Evolutionary conservation across 2,329 filamentous ascomycete genomes (phyloP).

Genomic region (Drechslerella stenobrocha): DNA sequence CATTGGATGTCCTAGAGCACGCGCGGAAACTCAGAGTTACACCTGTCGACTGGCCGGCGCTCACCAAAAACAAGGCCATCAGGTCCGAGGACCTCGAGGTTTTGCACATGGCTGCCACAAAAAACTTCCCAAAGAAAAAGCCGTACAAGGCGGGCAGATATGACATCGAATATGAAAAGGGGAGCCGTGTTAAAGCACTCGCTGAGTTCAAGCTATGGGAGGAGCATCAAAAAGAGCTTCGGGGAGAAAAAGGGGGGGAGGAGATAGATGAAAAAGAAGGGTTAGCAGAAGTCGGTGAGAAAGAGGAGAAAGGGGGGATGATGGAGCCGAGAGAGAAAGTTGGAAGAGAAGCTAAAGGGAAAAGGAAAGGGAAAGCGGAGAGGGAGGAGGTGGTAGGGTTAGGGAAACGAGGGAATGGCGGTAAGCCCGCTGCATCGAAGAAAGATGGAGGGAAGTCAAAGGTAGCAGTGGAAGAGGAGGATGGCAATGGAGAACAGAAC

Average conservation of each 20-base stretch:
- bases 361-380: neutral
- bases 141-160: constrained; percentile 3
- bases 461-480: constrained; percentile 8
- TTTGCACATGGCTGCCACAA: constrained; percentile 15
- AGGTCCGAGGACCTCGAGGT: constrained; percentile 3
- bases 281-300: too few species aligned
- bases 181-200: too few species aligned
- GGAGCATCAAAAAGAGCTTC: too few species aligned
- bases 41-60: constrained; percentile 18
- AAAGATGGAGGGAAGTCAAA: neutral
- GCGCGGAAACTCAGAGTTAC: constrained; percentile 19
- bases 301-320: neutral
- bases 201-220: too few species aligned
- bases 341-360: too few species aligned
- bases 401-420: too few species aligned
- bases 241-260: too few species aligned
- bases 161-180: too few species aligned
- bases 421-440: neutral
- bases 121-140: constrained; percentile 11
- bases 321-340: too few species aligned
- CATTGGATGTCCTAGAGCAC: constrained; percentile 2
- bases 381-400: too few species aligned
- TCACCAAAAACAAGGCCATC: constrained; percentile 24
- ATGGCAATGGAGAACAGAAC: neutral
- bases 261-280: too few species aligned